Percentiles rank a stretch among this genome's conserved stretches.
Conservation (phyloP, 768 basidiomycete species). For the Leccinum boreale region DNA sequence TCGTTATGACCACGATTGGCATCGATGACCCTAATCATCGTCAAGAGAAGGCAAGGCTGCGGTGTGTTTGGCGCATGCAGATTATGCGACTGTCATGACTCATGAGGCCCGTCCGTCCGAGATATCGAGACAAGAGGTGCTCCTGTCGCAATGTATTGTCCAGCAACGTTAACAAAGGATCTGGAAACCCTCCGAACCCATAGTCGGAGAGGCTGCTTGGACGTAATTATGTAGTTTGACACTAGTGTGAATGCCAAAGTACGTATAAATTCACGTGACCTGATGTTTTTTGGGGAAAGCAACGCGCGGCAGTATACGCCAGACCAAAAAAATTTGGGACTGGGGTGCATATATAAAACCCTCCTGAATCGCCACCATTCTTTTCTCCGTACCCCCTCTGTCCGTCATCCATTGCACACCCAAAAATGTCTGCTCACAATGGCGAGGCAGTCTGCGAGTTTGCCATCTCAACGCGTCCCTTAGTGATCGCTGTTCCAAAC, state of each 20-base stretch:
- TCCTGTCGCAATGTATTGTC: neutral
- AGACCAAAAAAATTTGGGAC: slow-evolving; percentile 31
- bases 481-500: slow-evolving; percentile 31
- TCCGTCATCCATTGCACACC: slow-evolving; percentile 3
- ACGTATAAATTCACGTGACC: slow-evolving; percentile 30
- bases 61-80: slow-evolving; percentile 12
- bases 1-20: slow-evolving; percentile 23
- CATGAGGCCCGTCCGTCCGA: neutral
- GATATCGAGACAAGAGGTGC: neutral
- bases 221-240: neutral
- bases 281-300: slow-evolving; percentile 28
- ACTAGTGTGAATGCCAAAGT: neutral
- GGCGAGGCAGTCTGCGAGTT: slow-evolving; percentile 29
- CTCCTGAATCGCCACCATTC: neutral
- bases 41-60: neutral
- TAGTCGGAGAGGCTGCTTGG: neutral
- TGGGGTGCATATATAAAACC: slow-evolving; percentile 28
- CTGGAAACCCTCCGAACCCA: neutral
- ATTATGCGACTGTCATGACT: slow-evolving; percentile 14
- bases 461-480: slow-evolving; percentile 35
- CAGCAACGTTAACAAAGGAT: neutral
- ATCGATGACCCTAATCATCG: slow-evolving; percentile 22
- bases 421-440: slow-evolving; percentile 33
- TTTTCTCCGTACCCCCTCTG: slow-evolving; percentile 7
- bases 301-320: slow-evolving; percentile 14